Evolutionary conservation across 2,329 filamentous ascomycete species (phyloP).

Genomic region (Beauveria pseudobassiana): DNA sequence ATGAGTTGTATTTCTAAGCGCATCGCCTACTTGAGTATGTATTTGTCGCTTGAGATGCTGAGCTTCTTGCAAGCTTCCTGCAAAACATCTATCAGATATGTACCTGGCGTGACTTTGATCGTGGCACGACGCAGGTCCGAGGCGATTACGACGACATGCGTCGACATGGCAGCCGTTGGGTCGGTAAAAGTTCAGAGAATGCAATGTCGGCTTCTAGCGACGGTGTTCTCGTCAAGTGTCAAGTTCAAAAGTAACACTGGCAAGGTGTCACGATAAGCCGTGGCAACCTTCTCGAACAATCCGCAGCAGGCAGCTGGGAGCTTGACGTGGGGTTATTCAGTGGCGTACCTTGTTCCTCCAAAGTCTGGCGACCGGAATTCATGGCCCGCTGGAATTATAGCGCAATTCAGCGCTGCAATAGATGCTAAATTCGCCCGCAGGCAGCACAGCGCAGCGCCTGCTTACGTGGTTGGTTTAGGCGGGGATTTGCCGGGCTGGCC

Average conservation of each 20-base stretch:
- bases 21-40: constrained; percentile 64
- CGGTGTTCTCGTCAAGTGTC: neutral
- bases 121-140: constrained; percentile 68
- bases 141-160: constrained; percentile 83
- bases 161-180: constrained; percentile 52
- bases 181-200: neutral
- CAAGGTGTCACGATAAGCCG: neutral
- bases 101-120: constrained; percentile 76
- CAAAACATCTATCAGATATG: constrained; percentile 75
- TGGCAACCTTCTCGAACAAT: constrained; percentile 13
- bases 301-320: constrained; percentile 9
- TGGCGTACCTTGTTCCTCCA: neutral
- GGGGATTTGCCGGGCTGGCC: constrained; percentile 12
- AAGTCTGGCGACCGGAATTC: neutral
- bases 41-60: constrained; percentile 62
- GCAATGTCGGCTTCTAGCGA: neutral
- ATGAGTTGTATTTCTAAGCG: neutral
- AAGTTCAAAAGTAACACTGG: neutral
- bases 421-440: neutral
- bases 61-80: constrained; percentile 84
- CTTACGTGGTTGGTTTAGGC: constrained; percentile 12
- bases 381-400: neutral
- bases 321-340: constrained; percentile 8
- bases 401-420: neutral
- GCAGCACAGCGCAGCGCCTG: neutral